Evolutionary conservation across 2,329 filamentous ascomycete genomes (phyloP).

Genomic region (Coniella lustricola): DNA sequence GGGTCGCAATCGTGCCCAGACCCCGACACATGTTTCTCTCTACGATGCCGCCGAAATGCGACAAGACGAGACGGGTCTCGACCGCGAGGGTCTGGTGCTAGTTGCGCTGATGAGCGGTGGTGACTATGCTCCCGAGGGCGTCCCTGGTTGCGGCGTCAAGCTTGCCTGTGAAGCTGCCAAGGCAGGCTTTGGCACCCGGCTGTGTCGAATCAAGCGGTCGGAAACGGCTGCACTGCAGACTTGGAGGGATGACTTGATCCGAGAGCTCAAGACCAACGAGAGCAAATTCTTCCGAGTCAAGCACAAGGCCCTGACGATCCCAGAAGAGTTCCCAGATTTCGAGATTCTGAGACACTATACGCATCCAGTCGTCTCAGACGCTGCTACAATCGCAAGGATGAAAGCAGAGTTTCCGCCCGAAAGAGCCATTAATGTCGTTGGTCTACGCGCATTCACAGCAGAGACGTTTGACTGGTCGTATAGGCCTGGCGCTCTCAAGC

Average conservation of each 20-base stretch:
- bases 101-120: slow-evolving; percentile 93
- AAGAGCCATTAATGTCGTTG: slow-evolving; percentile 54
- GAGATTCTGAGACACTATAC: slow-evolving; percentile 83
- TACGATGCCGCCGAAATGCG: slow-evolving; percentile 59
- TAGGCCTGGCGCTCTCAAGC: slow-evolving; percentile 72
- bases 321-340: slow-evolving; percentile 71
- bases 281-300: slow-evolving; percentile 71
- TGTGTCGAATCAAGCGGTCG: slow-evolving; percentile 58
- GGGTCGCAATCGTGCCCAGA: slow-evolving; percentile 51
- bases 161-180: slow-evolving; percentile 83
- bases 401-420: slow-evolving; percentile 52
- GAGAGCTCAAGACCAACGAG: slow-evolving; percentile 78
- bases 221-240: slow-evolving; percentile 52
- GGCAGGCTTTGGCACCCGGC: slow-evolving; percentile 73
- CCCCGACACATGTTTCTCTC: slow-evolving; percentile 78
- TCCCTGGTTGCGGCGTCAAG: slow-evolving; percentile 81
- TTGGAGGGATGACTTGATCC: slow-evolving; percentile 67
- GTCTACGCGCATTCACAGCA: slow-evolving; percentile 65
- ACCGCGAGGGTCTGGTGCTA: slow-evolving; percentile 84
- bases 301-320: slow-evolving; percentile 68
- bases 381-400: slow-evolving; percentile 48
- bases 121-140: slow-evolving; percentile 84
- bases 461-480: slow-evolving; percentile 85
- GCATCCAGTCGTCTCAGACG: slow-evolving; percentile 70
- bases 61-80: slow-evolving; percentile 52